A percentile compares a stretch with the other conserved stretches of the same genome.
These are phyloP conservation scores for Suillus subaureus DNA, from an alignment of 768 basidiomycete species.

Conservation along the genomic window DNA sequence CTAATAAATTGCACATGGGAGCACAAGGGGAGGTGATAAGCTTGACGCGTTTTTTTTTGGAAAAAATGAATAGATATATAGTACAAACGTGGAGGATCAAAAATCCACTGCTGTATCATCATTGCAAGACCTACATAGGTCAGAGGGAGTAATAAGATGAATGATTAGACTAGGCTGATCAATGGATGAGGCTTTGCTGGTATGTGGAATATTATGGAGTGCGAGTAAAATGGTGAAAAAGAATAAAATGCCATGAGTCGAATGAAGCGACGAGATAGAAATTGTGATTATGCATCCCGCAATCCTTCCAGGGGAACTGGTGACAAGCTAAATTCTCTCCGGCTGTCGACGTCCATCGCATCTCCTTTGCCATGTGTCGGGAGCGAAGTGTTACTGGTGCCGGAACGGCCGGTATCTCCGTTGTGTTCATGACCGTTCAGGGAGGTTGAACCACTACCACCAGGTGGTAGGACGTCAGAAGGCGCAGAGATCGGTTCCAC, in stretches of 20 bases:
- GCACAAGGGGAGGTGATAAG: neutral
- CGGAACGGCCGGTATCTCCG: conserved; percentile 12
- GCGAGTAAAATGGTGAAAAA: conserved; percentile 20
- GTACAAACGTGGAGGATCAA: neutral
- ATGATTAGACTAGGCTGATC: conserved; percentile 31
- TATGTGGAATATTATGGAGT: conserved; percentile 31
- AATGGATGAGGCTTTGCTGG: conserved; percentile 21
- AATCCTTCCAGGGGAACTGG: conserved; percentile 21
- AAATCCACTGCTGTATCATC: neutral
- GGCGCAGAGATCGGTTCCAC: conserved; percentile 64
- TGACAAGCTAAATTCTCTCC: conserved; percentile 17
- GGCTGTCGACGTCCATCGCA: conserved; percentile 28
- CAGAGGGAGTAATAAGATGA: conserved; percentile 26
- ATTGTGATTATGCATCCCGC: conserved; percentile 19
- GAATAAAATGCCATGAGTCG: conserved; percentile 12
- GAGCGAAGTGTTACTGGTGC: conserved; percentile 12
- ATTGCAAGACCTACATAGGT: conserved; percentile 16
- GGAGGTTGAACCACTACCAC: conserved; percentile 16
- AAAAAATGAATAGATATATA: neutral
- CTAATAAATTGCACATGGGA: conserved; percentile 2
- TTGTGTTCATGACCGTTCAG: conserved; percentile 26
- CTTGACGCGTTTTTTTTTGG: neutral
- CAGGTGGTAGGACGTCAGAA: conserved; percentile 20
- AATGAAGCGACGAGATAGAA: conserved; percentile 6
- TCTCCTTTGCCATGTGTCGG: conserved; percentile 7